Conservation (phyloP, 192 early-diverging fungal species). For the Polychytrium aggregatum region DNA sequence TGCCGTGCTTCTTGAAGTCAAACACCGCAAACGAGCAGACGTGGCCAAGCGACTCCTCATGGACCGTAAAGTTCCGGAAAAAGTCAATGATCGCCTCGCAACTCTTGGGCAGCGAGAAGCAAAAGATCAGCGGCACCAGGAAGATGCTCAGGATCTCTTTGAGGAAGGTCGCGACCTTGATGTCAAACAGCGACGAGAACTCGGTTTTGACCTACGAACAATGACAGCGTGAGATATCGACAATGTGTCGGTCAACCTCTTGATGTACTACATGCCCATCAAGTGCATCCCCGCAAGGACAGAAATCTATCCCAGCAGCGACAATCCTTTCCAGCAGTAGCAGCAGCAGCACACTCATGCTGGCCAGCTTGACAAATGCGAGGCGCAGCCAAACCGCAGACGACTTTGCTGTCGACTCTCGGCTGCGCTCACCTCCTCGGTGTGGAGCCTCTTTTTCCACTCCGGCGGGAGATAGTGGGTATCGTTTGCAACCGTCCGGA, state of each 20-base stretch:
- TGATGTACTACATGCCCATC: not conserved
- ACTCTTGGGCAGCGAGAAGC: constrained; percentile 60
- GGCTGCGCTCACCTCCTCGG: constrained; percentile 51
- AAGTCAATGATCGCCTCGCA: constrained; percentile 81
- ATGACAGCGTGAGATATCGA: constrained; percentile 1
- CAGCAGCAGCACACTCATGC: too few species aligned
- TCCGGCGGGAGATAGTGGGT: constrained; percentile 81
- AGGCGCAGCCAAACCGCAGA: too few species aligned
- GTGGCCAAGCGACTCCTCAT: constrained; percentile 81
- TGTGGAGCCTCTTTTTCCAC: constrained; percentile 77
- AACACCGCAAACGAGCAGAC: constrained; percentile 96
- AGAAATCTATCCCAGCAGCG: not conserved
- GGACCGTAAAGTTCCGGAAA: constrained; percentile 88
- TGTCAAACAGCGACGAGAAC: constrained; percentile 69
- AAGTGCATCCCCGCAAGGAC: not conserved
- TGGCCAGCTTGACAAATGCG: too few species aligned
- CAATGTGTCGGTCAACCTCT: too few species aligned
- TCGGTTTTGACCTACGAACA: constrained; percentile 59
- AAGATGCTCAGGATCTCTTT: constrained; percentile 72
- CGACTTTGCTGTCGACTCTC: too few species aligned
- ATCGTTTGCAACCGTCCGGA: constrained; percentile 69
- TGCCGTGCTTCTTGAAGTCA: constrained; percentile 86
- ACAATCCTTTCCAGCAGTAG: too few species aligned
- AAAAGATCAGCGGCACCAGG: constrained; percentile 75
- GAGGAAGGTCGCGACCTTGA: constrained; percentile 66